Base-by-base conservation (phyloP, 352 stramenopile genomes). In the Pythium phragmitis region DNA sequence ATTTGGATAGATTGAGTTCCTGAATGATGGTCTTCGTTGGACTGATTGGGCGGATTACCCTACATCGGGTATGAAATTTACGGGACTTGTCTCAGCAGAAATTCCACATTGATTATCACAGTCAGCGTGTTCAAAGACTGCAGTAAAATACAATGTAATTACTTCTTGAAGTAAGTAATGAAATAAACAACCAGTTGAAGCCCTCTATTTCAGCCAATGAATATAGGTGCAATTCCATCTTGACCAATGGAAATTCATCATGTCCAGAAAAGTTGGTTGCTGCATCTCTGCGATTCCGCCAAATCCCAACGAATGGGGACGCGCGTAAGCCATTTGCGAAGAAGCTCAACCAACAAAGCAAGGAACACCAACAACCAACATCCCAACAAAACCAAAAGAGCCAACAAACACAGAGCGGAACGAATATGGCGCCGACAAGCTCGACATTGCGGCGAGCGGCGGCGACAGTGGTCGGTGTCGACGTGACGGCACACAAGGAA, bases 401-500 rank as follows among this genome's bases (percentile, higher is more conserved):
- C 21, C 21, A 21, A 21, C 21, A 21, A 21, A 21, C 21, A 21
- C 21, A 21, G 21, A 21, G 21, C 26, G 26, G 26, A 30, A 30
- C 26, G 26, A 30, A 30, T 0, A 30, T 30, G 26, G 26, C 26
- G 26, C 26, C 26, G 26, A 30, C 26, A 30, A 30, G 4, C 26
- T 5, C 2, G 4, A 30, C 21, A 21, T 21, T 30, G 26, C 26
- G 26, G 26, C 26, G 26, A 30, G 26, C 26, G 26, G 26, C 26
- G 37, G 56, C 58, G 59, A 42, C 11, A 4, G 42, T 56, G 60
- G 77, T 90, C 12, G 74, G 75, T 33, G 76, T 90, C 45, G 79
- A 90, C 63, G 72, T 88, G 26, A 90, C 79, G 36, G 70, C 70
- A 33, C 79, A 90, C 77, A 87, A 85, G 68, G 79, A 90, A 62